Evolutionary conservation across 106 monocot genomes (phyloP).

Genomic region (Phalaenopsis equestris): DNA sequence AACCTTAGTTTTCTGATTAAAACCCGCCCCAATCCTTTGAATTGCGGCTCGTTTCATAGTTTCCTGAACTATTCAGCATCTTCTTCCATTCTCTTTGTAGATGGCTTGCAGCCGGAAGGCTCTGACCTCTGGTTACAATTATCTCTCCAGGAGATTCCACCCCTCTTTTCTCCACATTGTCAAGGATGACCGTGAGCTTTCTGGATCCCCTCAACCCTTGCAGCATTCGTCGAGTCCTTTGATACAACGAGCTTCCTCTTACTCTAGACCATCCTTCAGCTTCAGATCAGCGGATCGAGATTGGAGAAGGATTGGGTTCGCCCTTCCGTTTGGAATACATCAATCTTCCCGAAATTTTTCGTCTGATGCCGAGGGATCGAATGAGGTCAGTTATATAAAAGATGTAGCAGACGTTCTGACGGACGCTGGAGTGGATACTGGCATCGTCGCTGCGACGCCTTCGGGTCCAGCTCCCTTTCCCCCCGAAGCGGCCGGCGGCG

Average conservation of each 20-base stretch:
- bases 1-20: background rate
- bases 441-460: background rate
- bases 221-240: background rate
- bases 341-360: constrained; percentile 36
- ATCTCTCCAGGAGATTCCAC: constrained; percentile 34
- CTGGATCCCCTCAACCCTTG: background rate
- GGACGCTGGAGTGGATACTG: constrained; percentile 2
- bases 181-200: constrained; percentile 17
- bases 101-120: constrained; percentile 40
- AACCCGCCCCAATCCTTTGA: background rate
- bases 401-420: constrained; percentile 9
- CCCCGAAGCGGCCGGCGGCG: constrained; percentile 22
- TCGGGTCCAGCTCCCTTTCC: constrained; percentile 27
- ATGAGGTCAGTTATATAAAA: constrained; percentile 2
- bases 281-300: background rate
- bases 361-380: constrained; percentile 17
- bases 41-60: background rate
- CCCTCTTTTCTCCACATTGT: constrained; percentile 36
- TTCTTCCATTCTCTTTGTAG: background rate
- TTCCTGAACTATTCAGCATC: background rate
- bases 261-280: background rate
- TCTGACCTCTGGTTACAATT: constrained; percentile 24
- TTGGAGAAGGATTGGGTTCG: constrained; percentile 16
- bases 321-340: constrained; percentile 30
- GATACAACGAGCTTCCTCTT: background rate